Conservation (phyloP, 202 grass and related monocot species). For the Alloteropsis angusta region DNA sequence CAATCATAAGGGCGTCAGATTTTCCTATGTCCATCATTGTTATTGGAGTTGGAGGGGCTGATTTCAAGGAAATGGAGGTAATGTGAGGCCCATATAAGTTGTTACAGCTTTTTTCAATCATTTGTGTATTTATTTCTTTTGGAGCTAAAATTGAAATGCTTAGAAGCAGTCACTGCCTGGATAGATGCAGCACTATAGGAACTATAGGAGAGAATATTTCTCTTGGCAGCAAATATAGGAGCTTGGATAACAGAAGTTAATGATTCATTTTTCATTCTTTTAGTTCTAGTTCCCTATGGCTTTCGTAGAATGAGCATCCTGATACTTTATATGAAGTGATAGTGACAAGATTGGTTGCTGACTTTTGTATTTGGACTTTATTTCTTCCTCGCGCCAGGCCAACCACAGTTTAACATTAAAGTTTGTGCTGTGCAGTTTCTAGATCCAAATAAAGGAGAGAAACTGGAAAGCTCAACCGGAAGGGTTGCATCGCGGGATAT, state of each 20-base stretch:
- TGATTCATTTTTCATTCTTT: neutral
- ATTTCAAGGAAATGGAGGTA: conserved; percentile 99
- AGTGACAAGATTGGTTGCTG: neutral
- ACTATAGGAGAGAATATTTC: neutral
- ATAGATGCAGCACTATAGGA: neutral
- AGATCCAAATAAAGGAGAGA: conserved; percentile 91
- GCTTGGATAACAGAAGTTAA: neutral
- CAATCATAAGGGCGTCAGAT: conserved; percentile 85
- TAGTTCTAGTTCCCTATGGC: too few relatives aligned
- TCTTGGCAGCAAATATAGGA: neutral
- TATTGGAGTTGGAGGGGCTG: conserved; percentile 85
- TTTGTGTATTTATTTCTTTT: conserved; percentile 15
- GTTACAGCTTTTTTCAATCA: conserved; percentile 8
- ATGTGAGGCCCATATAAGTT: conserved; percentile 9
- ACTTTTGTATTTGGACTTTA: neutral
- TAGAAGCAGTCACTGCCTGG: neutral
- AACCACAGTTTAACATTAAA: conserved; percentile 13
- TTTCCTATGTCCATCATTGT: conserved; percentile 80
- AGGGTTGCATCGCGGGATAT: conserved; percentile 87
- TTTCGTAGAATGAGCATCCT: neutral
- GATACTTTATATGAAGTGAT: neutral
- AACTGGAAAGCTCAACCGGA: conserved; percentile 74
- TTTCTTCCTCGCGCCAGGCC: neutral
- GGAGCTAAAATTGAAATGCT: conserved; percentile 2
- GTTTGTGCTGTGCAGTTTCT: conserved; percentile 51